These are phyloP conservation scores for Sechiopsis laciniata DNA, from an alignment of 306 rosid genomes.

Conservation along the genomic window DNA sequence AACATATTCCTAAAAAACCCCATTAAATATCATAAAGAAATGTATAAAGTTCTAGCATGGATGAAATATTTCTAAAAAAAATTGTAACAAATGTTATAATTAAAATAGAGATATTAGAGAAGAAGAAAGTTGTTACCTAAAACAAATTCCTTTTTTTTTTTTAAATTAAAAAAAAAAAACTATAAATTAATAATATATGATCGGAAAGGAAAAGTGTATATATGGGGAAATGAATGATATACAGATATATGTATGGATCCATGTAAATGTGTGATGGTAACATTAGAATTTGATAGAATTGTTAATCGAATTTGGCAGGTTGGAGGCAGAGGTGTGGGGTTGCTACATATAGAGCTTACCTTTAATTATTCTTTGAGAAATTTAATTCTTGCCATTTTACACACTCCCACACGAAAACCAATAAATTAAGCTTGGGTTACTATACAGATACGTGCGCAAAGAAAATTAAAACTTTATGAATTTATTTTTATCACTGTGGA, in stretches of 20 bases:
- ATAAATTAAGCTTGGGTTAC: not conserved
- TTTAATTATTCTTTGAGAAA: constrained; percentile 15
- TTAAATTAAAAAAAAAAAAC: too few species aligned
- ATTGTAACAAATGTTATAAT: too few species aligned
- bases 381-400: constrained; percentile 7
- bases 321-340: constrained; percentile 2
- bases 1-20: too few species aligned
- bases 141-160: too few species aligned
- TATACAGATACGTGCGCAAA: constrained; percentile 13
- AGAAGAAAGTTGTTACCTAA: too few species aligned
- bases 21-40: too few species aligned
- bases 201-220: too few species aligned
- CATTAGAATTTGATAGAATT: constrained; percentile 12
- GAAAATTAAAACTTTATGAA: not conserved
- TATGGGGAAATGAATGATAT: not conserved
- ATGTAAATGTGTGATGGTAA: constrained; percentile 11
- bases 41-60: too few species aligned
- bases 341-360: constrained; percentile 7
- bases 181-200: too few species aligned
- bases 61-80: too few species aligned
- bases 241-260: not conserved
- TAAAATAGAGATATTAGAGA: too few species aligned
- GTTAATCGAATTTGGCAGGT: constrained; percentile 15
- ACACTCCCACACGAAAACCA: constrained; percentile 19
- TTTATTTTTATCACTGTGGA: not conserved